These are phyloP conservation scores for Pichia phayaonensis DNA, from an alignment of 805 yeast genomes.

Conservation along the genomic window DNA sequence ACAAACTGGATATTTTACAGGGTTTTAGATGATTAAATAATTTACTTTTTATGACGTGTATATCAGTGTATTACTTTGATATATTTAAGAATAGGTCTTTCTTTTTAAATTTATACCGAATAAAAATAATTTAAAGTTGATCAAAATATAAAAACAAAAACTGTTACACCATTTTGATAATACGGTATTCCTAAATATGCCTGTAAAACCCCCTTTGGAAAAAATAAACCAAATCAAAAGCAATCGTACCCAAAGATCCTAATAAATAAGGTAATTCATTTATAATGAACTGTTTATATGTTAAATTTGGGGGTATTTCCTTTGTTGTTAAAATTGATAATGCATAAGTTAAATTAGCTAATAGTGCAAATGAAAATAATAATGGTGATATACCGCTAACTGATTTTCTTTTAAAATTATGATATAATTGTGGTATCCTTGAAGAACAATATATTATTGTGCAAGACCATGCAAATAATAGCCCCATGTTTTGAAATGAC, in stretches of 20 bases:
- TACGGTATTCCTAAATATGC: background rate
- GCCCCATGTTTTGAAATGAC: background rate
- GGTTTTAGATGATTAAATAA: constrained; percentile 13
- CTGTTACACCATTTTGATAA: no score
- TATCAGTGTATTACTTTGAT: no score
- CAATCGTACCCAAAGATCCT: constrained; percentile 80
- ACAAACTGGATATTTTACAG: constrained; percentile 16
- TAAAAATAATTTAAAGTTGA: no score
- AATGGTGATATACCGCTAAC: constrained; percentile 82
- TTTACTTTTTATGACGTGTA: background rate
- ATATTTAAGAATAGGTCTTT: no score
- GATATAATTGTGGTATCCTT: constrained; percentile 76
- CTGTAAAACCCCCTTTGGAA: constrained; percentile 39
- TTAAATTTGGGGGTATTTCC: constrained; percentile 39
- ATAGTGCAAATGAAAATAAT: constrained; percentile 67
- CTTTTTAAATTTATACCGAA: no score
- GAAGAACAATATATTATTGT: constrained; percentile 69
- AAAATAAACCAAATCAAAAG: constrained; percentile 66
- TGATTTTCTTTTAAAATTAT: constrained; percentile 70
- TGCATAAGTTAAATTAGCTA: constrained; percentile 74
- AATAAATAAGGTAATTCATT: constrained; percentile 75
- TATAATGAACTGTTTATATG: constrained; percentile 41
- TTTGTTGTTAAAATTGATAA: constrained; percentile 58
- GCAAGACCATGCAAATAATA: constrained; percentile 65
- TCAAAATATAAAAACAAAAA: no score